Base-by-base conservation (phyloP, 371 early-diverging fungal species). In the Circinella minor region DNA sequence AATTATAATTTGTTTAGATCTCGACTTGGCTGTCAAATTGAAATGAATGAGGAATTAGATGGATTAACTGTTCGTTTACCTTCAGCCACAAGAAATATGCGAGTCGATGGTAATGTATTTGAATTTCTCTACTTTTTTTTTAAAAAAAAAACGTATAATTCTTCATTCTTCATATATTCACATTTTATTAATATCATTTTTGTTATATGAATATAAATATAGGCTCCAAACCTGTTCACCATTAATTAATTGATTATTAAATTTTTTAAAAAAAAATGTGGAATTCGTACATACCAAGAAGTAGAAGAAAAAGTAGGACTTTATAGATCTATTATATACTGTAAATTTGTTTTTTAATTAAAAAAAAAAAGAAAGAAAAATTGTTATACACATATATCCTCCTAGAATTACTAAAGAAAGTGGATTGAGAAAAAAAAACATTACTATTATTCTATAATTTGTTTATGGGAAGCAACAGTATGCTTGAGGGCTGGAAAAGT, bases 21-120 rank as follows among this genome's bases (percentile, higher is more conserved):
- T 49, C 89, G 99, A 51, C 84, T 99, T 63, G 99, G 99, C 9
- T 99, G 99, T 82, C 99, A 99, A 80, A 89, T 99, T 36, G 77
- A 87, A 59, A 90, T 98, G 89, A 84, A 79, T 61, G 81, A 92
- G 48, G 94, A 94, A 11, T 76, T 99, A 76, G 94, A 96, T 71
- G 96, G 96, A 17, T 86, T 94, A 66, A 93, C 90, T 6, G 94
- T 98, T 61, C 90, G 88, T 68, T 92, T 99, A 39, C 99, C 99
- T 15, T 92, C 92, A 68, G 98, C 97, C 36, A 98, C 99, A 20
- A 89, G 98, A 71, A 99, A 99, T 83, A 88, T 99, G 87, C 91
- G 94, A 72, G 95, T 97, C 4, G 97, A 97, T 81, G 97, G 98
- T 82, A 85, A 64, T 3, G 27, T 27, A 27, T 27, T 27, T 2